Evolutionary conservation across 2,329 filamentous ascomycete species (phyloP).

Genomic region (Beauveria varroae): DNA sequence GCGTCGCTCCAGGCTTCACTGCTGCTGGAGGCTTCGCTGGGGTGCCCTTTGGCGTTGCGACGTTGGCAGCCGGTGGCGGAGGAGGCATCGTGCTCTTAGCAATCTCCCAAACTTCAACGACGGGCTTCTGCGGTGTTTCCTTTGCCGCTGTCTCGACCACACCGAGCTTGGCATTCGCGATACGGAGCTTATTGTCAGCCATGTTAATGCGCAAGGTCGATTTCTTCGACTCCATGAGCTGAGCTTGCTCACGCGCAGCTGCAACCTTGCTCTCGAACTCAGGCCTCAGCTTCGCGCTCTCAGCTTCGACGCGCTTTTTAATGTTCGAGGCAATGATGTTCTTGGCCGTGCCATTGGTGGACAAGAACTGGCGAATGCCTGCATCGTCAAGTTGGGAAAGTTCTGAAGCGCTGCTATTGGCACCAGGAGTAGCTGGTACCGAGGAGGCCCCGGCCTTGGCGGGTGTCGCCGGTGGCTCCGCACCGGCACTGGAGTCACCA

Average conservation of each 20-base stretch:
- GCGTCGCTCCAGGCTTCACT: background rate
- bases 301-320: slow-evolving; percentile 60
- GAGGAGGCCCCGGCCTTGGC: slow-evolving; percentile 28
- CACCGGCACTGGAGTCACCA: slow-evolving; percentile 14
- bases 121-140: slow-evolving; percentile 78
- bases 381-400: slow-evolving; percentile 45
- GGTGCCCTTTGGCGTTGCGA: slow-evolving; percentile 16
- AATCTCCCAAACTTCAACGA: slow-evolving; percentile 79
- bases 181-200: slow-evolving; percentile 60
- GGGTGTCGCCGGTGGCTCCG: slow-evolving; percentile 18
- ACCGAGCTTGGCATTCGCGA: slow-evolving; percentile 62
- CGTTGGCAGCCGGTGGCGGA: slow-evolving; percentile 14
- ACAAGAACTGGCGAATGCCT: slow-evolving; percentile 49
- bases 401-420: slow-evolving; percentile 28
- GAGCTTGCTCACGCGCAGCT: slow-evolving; percentile 53
- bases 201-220: slow-evolving; percentile 69
- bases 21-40: slow-evolving; percentile 12
- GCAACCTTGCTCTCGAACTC: slow-evolving; percentile 42
- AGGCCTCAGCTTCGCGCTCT: slow-evolving; percentile 53
- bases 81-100: slow-evolving; percentile 50
- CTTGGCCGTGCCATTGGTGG: slow-evolving; percentile 49
- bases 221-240: slow-evolving; percentile 69
- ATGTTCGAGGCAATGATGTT: slow-evolving; percentile 54
- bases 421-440: slow-evolving; percentile 27
- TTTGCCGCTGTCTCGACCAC: slow-evolving; percentile 73